Conservation (phyloP, 169 alveolate genomes). For the Eimeria brunetti region DNA sequence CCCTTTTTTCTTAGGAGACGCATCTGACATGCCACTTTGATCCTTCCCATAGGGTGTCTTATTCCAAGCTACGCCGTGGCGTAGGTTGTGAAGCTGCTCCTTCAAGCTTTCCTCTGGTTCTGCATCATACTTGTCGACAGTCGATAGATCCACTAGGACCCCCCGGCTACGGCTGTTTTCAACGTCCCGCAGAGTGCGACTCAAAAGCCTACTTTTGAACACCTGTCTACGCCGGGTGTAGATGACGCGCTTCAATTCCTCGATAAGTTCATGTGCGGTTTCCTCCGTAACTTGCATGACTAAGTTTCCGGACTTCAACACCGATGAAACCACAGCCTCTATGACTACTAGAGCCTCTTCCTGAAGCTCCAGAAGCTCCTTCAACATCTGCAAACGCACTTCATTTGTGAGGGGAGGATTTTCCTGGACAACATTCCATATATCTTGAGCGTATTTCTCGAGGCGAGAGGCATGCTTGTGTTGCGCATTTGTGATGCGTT, state of each 20-base stretch:
- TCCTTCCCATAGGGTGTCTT: not conserved
- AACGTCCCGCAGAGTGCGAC: not conserved
- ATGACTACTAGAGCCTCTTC: too few species aligned
- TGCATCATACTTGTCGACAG: not conserved
- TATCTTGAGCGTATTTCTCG: not conserved
- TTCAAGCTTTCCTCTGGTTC: not conserved
- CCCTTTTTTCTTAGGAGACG: not conserved
- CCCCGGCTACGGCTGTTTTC: not conserved
- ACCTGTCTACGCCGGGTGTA: slow-evolving; percentile 20
- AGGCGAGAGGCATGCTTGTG: not conserved
- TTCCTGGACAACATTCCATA: not conserved
- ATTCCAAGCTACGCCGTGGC: not conserved
- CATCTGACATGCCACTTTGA: not conserved
- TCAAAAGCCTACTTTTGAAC: slow-evolving; percentile 16
- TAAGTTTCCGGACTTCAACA: not conserved
- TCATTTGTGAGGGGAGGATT: not conserved
- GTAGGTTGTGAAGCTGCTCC: not conserved
- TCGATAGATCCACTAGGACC: not conserved
- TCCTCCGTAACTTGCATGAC: not conserved
- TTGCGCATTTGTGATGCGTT: not conserved
- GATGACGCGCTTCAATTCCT: slow-evolving; percentile 17
- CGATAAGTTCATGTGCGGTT: not conserved
- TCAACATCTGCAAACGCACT: not conserved
- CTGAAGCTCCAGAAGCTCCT: too few species aligned
- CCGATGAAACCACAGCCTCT: not conserved